Conservation (phyloP, 129 eudicot species). For the Cynara cardunculus region DNA sequence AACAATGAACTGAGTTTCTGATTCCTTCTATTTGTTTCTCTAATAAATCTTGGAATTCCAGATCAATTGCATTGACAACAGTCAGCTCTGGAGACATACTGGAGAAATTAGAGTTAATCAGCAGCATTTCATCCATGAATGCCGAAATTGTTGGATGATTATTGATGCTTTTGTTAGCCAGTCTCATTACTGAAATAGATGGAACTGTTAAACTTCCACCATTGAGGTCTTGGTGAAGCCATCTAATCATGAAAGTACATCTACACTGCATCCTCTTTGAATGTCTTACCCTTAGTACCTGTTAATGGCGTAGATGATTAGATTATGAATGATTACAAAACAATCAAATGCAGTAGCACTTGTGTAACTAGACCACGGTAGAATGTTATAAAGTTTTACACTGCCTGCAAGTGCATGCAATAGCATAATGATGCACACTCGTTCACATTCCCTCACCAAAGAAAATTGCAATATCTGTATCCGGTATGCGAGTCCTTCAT, state of each 20-base stretch:
- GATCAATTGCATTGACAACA: slow-evolving; percentile 33
- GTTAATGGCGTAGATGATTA: slow-evolving; percentile 13
- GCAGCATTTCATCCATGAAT: slow-evolving; percentile 38
- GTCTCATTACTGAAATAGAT: slow-evolving; percentile 53
- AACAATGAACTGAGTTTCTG: slow-evolving; percentile 38
- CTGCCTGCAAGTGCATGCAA: too few relatives aligned
- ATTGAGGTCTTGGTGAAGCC: slow-evolving; percentile 43
- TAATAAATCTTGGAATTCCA: slow-evolving; percentile 46
- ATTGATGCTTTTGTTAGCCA: slow-evolving; percentile 39
- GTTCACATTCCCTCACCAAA: too few relatives aligned
- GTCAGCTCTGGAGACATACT: slow-evolving; percentile 19
- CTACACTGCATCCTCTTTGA: slow-evolving; percentile 57
- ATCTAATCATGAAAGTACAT: slow-evolving; percentile 58
- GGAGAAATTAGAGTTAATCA: slow-evolving; percentile 19
- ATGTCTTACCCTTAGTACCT: slow-evolving; percentile 52
- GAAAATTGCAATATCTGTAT: too few relatives aligned
- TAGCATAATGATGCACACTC: too few relatives aligned
- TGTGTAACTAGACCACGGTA: too few relatives aligned
- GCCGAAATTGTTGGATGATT: slow-evolving; percentile 56
- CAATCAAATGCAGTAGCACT: too few relatives aligned
- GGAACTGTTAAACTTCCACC: slow-evolving; percentile 43
- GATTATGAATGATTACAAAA: slow-evolving; percentile 4
- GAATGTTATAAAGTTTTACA: too few relatives aligned
- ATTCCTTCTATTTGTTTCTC: slow-evolving; percentile 62
- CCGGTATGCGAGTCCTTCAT: too few relatives aligned